phyloP scores from a whole-genome alignment of 1,284 basidiomycete species.

The Agaricales sp. region DNA sequence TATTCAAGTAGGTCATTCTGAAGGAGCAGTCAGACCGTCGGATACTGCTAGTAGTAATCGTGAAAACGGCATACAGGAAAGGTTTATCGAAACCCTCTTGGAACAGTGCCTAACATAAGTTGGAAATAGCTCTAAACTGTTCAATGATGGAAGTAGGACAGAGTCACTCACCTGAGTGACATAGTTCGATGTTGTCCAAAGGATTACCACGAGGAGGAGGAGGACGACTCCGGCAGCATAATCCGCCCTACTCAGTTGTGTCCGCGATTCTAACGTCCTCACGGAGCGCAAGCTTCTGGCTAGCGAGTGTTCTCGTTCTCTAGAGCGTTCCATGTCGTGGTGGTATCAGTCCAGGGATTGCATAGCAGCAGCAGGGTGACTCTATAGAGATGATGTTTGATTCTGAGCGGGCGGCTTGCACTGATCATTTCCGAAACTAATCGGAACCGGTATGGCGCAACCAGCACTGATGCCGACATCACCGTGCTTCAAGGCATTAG shows the following conservation, averaged over 20 bases:
- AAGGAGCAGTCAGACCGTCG: background rate
- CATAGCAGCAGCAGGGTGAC: no score
- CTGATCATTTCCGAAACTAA: no score
- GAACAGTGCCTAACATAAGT: slow-evolving; percentile 46
- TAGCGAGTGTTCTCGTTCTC: background rate
- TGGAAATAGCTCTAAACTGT: slow-evolving; percentile 6
- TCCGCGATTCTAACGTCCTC: background rate
- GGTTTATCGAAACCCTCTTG: slow-evolving; percentile 71
- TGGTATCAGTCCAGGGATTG: slow-evolving; percentile 4
- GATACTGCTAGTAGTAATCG: background rate
- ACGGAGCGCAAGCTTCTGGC: background rate
- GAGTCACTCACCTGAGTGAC: slow-evolving; percentile 56
- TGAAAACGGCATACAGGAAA: slow-evolving; percentile 48
- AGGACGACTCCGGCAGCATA: slow-evolving; percentile 50
- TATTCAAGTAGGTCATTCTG: slow-evolving; percentile 83
- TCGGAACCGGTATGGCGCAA: no score
- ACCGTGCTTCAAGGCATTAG: no score
- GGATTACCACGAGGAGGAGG: slow-evolving; percentile 69
- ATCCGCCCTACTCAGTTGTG: background rate
- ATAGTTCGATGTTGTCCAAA: slow-evolving; percentile 80
- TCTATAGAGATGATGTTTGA: no score
- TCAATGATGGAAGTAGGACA: slow-evolving; percentile 1
- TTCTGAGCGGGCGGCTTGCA: no score
- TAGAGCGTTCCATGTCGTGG: background rate
- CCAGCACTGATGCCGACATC: no score